Evolutionary conservation across 805 yeast species (phyloP).

Genomic region (Saccharomyces mikatae): DNA sequence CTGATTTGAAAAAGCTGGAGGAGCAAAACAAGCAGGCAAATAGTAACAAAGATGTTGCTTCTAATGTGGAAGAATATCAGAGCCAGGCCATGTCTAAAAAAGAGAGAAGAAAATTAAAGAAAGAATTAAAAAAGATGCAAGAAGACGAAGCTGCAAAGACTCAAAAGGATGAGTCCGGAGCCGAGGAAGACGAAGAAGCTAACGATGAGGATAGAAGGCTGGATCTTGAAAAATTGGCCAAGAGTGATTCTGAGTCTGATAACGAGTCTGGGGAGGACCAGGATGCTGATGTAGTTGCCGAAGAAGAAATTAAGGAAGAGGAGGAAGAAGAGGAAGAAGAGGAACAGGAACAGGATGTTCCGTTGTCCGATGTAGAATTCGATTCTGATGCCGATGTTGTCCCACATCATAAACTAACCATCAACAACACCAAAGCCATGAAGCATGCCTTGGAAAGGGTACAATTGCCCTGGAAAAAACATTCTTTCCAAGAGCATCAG

Average conservation of each 20-base stretch:
- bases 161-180: constrained; percentile 16
- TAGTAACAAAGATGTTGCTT: constrained; percentile 13
- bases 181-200: constrained; percentile 34
- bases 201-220: constrained; percentile 39
- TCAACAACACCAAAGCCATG: constrained; percentile 81
- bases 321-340: constrained; percentile 51
- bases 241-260: constrained; percentile 43
- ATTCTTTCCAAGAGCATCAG: constrained; percentile 79
- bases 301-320: constrained; percentile 40
- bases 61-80: constrained; percentile 35
- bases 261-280: constrained; percentile 31
- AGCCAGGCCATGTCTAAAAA: constrained; percentile 51
- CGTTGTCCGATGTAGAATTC: constrained; percentile 83
- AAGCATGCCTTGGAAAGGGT: constrained; percentile 61
- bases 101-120: constrained; percentile 53
- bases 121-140: constrained; percentile 29
- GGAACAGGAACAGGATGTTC: constrained; percentile 73
- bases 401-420: constrained; percentile 81
- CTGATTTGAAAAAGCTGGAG: constrained; percentile 19
- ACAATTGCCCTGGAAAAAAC: constrained; percentile 49
- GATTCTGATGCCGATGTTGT: constrained; percentile 93
- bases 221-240: constrained; percentile 48
- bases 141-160: constrained; percentile 8
- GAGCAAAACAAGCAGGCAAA: constrained; percentile 11
- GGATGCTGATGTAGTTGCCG: constrained; percentile 34